phyloP scores from a whole-genome alignment of 371 early-diverging fungal genomes.

The Mortierella sp. region DNA sequence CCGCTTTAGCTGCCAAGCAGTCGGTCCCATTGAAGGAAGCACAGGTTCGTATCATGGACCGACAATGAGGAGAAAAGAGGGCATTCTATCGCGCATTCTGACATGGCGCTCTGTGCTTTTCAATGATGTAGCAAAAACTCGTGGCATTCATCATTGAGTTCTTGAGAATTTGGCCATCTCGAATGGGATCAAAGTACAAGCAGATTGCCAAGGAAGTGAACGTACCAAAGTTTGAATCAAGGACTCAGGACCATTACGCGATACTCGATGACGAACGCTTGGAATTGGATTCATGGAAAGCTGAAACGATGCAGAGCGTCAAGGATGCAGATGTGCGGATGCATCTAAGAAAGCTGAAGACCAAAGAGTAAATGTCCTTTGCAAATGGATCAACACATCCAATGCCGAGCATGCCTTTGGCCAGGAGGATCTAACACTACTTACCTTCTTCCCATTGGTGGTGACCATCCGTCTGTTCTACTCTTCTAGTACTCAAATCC shows the following conservation, averaged over 20 bases:
- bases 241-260: slow-evolving; percentile 30
- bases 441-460: no score
- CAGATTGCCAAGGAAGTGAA: slow-evolving; percentile 47
- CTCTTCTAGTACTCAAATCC: slow-evolving; percentile 39
- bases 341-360: slow-evolving; percentile 25
- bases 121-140: slow-evolving; percentile 27
- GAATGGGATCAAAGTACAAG: slow-evolving; percentile 38
- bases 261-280: slow-evolving; percentile 44
- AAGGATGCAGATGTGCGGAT: slow-evolving; percentile 30
- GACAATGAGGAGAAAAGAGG: no score
- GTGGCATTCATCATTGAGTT: slow-evolving; percentile 51
- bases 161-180: slow-evolving; percentile 46
- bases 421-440: no score
- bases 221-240: slow-evolving; percentile 23
- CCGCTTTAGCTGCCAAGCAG: slow-evolving; percentile 35
- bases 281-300: slow-evolving; percentile 37
- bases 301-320: slow-evolving; percentile 17
- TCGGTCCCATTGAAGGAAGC: slow-evolving; percentile 43
- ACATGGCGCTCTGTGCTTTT: background rate
- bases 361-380: slow-evolving; percentile 41
- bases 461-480: background rate
- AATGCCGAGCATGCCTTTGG: no score
- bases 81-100: no score
- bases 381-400: background rate
- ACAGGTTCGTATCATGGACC: slow-evolving; percentile 14